Evolutionary conservation across 805 yeast genomes (phyloP).

Genomic region (Kodamaea sagamina): DNA sequence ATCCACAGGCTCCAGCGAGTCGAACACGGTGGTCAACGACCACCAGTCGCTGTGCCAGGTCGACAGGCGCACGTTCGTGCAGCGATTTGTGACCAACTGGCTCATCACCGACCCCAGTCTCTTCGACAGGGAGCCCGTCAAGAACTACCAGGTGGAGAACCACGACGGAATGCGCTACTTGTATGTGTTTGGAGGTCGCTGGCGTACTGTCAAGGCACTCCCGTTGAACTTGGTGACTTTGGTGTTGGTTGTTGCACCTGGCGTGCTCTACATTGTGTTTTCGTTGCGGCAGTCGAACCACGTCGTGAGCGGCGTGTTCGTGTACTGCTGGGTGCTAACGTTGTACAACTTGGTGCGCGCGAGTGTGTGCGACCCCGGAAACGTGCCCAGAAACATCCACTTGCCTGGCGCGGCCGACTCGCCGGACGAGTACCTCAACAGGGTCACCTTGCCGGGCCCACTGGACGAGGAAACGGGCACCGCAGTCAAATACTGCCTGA

Average conservation of each 20-base stretch:
- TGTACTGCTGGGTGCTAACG: slow-evolving; percentile 57
- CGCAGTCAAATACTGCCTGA: slow-evolving; percentile 55
- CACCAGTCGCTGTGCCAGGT: slow-evolving; percentile 5
- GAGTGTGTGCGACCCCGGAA: slow-evolving; percentile 68
- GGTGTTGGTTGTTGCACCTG: slow-evolving; percentile 41
- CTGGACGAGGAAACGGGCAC: slow-evolving; percentile 33
- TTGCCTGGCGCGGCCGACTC: slow-evolving; percentile 28
- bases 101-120: slow-evolving; percentile 26
- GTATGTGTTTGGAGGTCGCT: slow-evolving; percentile 67
- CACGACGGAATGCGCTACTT: slow-evolving; percentile 36
- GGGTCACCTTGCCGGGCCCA: slow-evolving; percentile 23
- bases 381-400: slow-evolving; percentile 67
- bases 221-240: slow-evolving; percentile 45
- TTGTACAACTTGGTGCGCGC: slow-evolving; percentile 53
- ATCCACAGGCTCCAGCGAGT: slow-evolving; percentile 1
- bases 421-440: slow-evolving; percentile 24
- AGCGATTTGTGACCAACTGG: slow-evolving; percentile 25
- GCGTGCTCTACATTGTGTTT: slow-evolving; percentile 51
- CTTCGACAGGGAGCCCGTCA: slow-evolving; percentile 10
- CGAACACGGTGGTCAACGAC: slow-evolving; percentile 1
- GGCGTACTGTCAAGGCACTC: slow-evolving; percentile 44
- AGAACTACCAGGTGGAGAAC: slow-evolving; percentile 48
- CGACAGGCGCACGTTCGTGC: slow-evolving; percentile 8
- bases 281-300: slow-evolving; percentile 7
- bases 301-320: slow-evolving; percentile 42